These are phyloP conservation scores for Pleurotus cornucopiae DNA, from an alignment of 768 basidiomycete species.

Conservation along the genomic window DNA sequence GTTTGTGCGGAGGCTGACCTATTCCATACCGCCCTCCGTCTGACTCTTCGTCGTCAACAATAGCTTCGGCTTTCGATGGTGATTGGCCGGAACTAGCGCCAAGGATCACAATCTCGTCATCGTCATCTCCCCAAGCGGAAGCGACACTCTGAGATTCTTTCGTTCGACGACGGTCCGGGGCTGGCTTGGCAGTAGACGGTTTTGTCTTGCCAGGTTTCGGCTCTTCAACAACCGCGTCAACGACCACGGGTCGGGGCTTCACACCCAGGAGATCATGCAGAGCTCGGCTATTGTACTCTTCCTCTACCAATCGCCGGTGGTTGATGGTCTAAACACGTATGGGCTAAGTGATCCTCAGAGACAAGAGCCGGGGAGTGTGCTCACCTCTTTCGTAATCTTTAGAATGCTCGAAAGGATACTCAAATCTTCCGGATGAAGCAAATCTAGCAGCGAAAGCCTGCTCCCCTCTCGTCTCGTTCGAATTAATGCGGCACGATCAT, in stretches of 20 bases:
- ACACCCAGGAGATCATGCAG: slow-evolving; percentile 61
- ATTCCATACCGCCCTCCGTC: slow-evolving; percentile 60
- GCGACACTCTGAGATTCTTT: slow-evolving; percentile 19
- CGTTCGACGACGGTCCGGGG: slow-evolving; percentile 6
- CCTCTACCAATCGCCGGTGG: slow-evolving; percentile 64
- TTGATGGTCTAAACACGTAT: slow-evolving; percentile 55
- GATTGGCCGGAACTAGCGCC: slow-evolving; percentile 18
- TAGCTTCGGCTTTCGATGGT: slow-evolving; percentile 8
- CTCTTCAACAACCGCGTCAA: slow-evolving; percentile 14
- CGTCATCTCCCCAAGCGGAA: slow-evolving; percentile 37
- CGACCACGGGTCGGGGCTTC: slow-evolving; percentile 15
- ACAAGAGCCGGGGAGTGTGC: slow-evolving; percentile 12
- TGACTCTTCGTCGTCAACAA: slow-evolving; percentile 29
- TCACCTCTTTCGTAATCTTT: slow-evolving; percentile 80
- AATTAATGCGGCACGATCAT: slow-evolving; percentile 58
- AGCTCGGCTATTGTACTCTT: slow-evolving; percentile 55
- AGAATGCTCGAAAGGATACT: slow-evolving; percentile 79
- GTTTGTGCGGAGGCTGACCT: slow-evolving; percentile 39
- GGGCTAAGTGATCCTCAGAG: slow-evolving; percentile 3
- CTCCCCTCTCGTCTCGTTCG: slow-evolving; percentile 50
- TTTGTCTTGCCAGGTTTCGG: neutral
- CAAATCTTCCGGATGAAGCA: slow-evolving; percentile 55
- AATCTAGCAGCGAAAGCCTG: slow-evolving; percentile 35
- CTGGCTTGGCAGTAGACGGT: neutral
- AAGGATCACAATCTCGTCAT: slow-evolving; percentile 24